Percentiles rank a stretch among this genome's conserved stretches.
phyloP scores from a whole-genome alignment of 2,329 filamentous ascomycete species.

The Neurospora sp. region DNA sequence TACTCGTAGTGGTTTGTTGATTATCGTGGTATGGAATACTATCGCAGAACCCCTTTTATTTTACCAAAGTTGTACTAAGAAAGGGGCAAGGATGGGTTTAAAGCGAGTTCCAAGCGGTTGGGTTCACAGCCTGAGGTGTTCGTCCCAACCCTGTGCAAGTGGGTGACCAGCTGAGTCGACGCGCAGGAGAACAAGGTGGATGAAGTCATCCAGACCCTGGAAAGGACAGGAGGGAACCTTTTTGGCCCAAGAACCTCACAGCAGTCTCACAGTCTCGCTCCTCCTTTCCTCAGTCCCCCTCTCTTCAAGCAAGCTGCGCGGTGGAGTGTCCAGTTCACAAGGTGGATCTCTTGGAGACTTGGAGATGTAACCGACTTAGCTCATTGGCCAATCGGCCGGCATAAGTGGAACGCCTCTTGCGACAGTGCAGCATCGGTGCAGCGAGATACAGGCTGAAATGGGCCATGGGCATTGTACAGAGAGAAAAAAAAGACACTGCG shows the following conservation, averaged over 20 bases:
- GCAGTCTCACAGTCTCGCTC: not conserved
- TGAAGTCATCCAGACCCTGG: not conserved
- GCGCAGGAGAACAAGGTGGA: not conserved
- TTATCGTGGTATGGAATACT: not conserved
- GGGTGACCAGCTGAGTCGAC: not conserved
- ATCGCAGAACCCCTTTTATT: not conserved
- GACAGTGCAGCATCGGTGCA: not conserved
- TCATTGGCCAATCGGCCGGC: not conserved
- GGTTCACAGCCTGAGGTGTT: not conserved
- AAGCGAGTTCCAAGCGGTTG: not conserved
- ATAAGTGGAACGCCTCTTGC: not conserved
- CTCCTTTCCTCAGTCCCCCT: not conserved
- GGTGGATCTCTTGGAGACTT: not conserved
- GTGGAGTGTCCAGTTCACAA: not conserved
- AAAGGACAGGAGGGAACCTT: not conserved
- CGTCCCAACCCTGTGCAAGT: not conserved
- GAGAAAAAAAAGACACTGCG: not conserved
- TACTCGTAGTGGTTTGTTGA: not conserved
- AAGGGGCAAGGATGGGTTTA: not conserved
- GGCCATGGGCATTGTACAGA: not conserved
- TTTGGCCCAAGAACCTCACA: not conserved
- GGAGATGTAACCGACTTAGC: not conserved
- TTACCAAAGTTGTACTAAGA: not conserved
- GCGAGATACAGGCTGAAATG: not conserved
- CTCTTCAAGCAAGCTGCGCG: not conserved